These are phyloP conservation scores for Lithohypha guttulata DNA, from an alignment of 2,329 filamentous ascomycete species.

Conservation along the genomic window DNA sequence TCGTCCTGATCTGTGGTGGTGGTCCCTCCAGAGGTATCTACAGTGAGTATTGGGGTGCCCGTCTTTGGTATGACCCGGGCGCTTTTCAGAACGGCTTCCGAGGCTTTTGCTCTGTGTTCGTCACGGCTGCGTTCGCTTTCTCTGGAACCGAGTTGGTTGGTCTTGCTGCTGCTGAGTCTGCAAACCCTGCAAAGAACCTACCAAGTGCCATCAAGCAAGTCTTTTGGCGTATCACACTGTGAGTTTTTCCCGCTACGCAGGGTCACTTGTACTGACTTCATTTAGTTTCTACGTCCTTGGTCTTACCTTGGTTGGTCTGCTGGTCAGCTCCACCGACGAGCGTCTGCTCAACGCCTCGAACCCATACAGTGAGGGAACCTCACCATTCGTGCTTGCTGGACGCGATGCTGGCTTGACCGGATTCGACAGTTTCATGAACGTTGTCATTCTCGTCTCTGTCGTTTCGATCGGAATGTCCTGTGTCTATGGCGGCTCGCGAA, in stretches of 20 bases:
- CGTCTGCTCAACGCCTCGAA: slow-evolving; percentile 30
- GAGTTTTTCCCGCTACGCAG: slow-evolving; percentile 7
- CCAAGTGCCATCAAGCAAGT: slow-evolving; percentile 40
- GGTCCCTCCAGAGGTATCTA: slow-evolving; percentile 28
- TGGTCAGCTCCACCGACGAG: slow-evolving; percentile 31
- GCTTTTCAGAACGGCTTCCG: slow-evolving; percentile 37
- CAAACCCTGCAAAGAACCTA: slow-evolving; percentile 39
- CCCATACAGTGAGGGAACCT: slow-evolving; percentile 35
- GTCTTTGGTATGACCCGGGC: slow-evolving; percentile 51
- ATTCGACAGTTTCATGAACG: slow-evolving; percentile 57
- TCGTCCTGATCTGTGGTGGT: slow-evolving; percentile 25
- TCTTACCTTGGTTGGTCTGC: slow-evolving; percentile 35
- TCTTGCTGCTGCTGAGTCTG: slow-evolving; percentile 43
- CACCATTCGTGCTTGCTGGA: slow-evolving; percentile 57
- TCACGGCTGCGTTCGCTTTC: slow-evolving; percentile 47
- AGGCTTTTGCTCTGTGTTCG: slow-evolving; percentile 47
- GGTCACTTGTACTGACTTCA: background rate
- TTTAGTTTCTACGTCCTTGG: slow-evolving; percentile 36
- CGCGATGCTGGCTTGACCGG: slow-evolving; percentile 48
- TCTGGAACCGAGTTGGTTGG: slow-evolving; percentile 44
- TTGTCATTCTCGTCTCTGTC: slow-evolving; percentile 52
- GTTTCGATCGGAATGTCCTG: slow-evolving; percentile 49
- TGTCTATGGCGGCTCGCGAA: slow-evolving; percentile 47
- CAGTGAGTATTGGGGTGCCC: slow-evolving; percentile 26
- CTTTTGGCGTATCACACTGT: slow-evolving; percentile 40